Base-by-base conservation (phyloP, 108 stramenopile genomes). In the Stephanodiscus minutulus region DNA sequence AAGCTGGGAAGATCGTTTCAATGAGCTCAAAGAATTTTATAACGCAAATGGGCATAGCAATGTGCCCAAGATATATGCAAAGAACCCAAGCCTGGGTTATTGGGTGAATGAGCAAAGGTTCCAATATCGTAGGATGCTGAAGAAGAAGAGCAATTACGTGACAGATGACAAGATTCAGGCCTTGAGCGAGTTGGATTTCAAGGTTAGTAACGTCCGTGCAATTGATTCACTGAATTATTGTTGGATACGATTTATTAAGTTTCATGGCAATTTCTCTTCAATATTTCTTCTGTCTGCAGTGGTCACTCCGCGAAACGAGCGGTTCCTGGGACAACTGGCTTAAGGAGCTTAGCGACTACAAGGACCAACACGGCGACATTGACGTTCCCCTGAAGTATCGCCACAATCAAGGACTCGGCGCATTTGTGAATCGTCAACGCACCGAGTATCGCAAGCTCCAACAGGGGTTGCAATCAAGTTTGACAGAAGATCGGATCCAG, bases 101-200 rank as follows among this genome's bases (percentile, higher is more conserved):
- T 79, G 78, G 78, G 78, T 79, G 18, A 74, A 74, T 41, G 73
- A 74, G 36, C 78, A 79, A 61, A 54, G 78, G 7, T 69, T 62
- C 36, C 78, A 79, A 52, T 79, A 79, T 66, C 66, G 73, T 1
- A 67, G 73, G 37, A 18, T 55, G 47, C 15, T 60, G 29, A 68
- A 74, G 60, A 69, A 69, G 21, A 74, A 75, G 59, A 21, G 67
- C 20, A 64, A 54, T 0, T 75, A 68, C 31, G 69, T 79, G 78
- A 79, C 73, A 11, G 41, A 75, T 46, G 78, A 79, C 9, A 79
- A 74, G 67, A 29, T 77, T 28, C 48, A 66, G 11, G 49, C 57
- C 28, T 54, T 77, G 64, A 70, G 71, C 44, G 58, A 62, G 47
- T 62, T 77, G 49, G 77, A 66, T 49, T 77, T 77, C 64, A 70